phyloP scores from a whole-genome alignment of 1,284 basidiomycete genomes.

The Fistulinella cinereoalba region DNA sequence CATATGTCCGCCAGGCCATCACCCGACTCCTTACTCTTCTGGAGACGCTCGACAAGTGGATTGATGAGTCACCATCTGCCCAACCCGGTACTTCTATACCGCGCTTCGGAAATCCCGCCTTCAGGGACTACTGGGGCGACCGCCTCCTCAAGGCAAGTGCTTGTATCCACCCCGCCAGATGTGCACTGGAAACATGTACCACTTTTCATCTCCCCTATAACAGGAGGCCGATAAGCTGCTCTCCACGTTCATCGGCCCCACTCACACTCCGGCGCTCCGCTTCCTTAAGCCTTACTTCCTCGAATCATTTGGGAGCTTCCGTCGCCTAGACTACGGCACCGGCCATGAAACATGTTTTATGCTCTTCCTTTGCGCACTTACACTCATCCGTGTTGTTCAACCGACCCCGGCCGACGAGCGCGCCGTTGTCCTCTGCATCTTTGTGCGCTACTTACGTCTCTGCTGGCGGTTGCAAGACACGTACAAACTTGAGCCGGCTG shows the following conservation, averaged over 20 bases:
- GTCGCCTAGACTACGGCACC: conserved; percentile 94
- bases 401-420: conserved; percentile 56
- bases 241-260: conserved; percentile 44
- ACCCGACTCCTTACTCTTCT: conserved; percentile 55
- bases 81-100: conserved; percentile 61
- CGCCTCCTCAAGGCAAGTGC: conserved; percentile 71
- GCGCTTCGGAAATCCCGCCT: conserved; percentile 93
- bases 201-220: not conserved
- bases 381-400: conserved; percentile 60
- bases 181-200: not conserved
- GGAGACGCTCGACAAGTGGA: conserved; percentile 73
- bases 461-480: conserved; percentile 87
- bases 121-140: conserved; percentile 78
- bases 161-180: not conserved
- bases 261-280: conserved; percentile 48
- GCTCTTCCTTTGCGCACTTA: conserved; percentile 71
- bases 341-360: conserved; percentile 92
- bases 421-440: conserved; percentile 61
- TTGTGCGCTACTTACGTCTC: conserved; percentile 75
- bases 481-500: conserved; percentile 93
- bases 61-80: conserved; percentile 78
- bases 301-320: conserved; percentile 87
- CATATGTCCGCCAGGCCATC: conserved; percentile 43
- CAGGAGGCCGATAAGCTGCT: conserved; percentile 68
- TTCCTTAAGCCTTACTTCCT: conserved; percentile 75